Conservation (phyloP, 306 rosid genomes). For the Vicia faba region DNA sequence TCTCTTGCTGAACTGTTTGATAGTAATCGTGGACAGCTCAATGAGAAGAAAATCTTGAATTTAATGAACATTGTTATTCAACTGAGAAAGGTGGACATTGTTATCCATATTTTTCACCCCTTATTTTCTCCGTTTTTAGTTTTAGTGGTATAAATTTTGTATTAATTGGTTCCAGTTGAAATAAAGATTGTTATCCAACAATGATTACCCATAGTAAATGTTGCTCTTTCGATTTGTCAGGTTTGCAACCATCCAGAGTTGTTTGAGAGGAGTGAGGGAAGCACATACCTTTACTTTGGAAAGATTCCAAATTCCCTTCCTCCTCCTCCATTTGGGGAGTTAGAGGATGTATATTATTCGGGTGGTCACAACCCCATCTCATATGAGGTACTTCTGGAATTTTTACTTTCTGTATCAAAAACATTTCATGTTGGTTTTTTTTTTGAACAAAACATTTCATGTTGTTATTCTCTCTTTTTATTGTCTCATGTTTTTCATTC, state of each 20-base stretch:
- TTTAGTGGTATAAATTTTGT: conserved; percentile 8
- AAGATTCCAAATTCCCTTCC: conserved; percentile 79
- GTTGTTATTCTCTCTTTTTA: conserved; percentile 24
- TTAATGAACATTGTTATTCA: conserved; percentile 98
- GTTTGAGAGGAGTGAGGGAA: conserved; percentile 98
- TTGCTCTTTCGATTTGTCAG: conserved; percentile 51
- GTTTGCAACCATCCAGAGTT: conserved; percentile 99
- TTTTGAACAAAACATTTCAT: conserved; percentile 26
- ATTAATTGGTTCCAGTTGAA: conserved; percentile 20
- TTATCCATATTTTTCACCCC: conserved; percentile 13
- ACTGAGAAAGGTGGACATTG: conserved; percentile 71
- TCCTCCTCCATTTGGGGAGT: conserved; percentile 95
- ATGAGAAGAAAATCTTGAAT: conserved; percentile 83
- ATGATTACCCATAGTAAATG: conserved; percentile 31
- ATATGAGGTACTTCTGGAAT: conserved; percentile 59
- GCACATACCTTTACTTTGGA: conserved; percentile 78
- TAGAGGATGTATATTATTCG: conserved; percentile 86
- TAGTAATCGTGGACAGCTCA: conserved; percentile 83
- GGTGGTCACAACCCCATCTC: conserved; percentile 86
- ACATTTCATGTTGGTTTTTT: conserved; percentile 11
- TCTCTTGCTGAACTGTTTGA: conserved; percentile 96
- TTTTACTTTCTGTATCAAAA: conserved; percentile 11
- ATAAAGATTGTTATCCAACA: background rate
- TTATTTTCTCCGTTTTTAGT: conserved; percentile 13
- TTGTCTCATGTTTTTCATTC: background rate